Evolutionary conservation across 2,329 filamentous ascomycete species (phyloP).

Genomic region (Pleoardoris graminearum): DNA sequence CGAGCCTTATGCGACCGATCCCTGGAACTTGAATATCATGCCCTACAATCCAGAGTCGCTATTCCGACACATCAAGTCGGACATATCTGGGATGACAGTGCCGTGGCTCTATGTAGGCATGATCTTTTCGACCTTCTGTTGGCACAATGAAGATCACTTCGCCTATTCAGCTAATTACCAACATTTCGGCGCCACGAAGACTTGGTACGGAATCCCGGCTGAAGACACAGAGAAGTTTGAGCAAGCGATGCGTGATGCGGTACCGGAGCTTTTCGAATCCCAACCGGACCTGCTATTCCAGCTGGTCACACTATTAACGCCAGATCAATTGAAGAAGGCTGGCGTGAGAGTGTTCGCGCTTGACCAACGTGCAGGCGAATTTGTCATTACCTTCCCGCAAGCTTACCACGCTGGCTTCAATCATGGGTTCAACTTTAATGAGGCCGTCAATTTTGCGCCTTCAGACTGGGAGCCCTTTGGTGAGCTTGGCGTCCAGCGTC

Average conservation of each 20-base stretch:
- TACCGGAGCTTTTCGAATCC: conserved; percentile 94
- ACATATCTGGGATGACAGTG: conserved; percentile 98
- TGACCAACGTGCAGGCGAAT: conserved; percentile 94
- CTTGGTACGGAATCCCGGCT: conserved; percentile 97
- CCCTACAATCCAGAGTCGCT: conserved; percentile 89
- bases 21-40: conserved; percentile 94
- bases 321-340: conserved; percentile 88
- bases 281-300: conserved; percentile 97
- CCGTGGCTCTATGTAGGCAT: conserved; percentile 99
- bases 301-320: conserved; percentile 91
- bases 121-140: conserved; percentile 99
- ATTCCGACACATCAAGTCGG: conserved; percentile 96
- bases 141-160: conserved; percentile 99
- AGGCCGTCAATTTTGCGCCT: conserved; percentile 97
- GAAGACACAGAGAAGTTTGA: conserved; percentile 95
- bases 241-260: conserved; percentile 89
- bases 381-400: conserved; percentile 95
- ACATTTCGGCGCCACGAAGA: conserved; percentile 97
- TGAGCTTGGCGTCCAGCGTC: conserved; percentile 78
- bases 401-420: conserved; percentile 99
- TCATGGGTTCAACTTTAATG: conserved; percentile 97
- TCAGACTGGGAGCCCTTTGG: conserved; percentile 94
- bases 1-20: conserved; percentile 83
- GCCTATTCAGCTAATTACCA: conserved; percentile 98
- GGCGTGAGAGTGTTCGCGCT: conserved; percentile 91